These are phyloP conservation scores for Graphilbum ipis-grandicollis DNA, from an alignment of 2,329 filamentous ascomycete genomes.

Conservation along the genomic window DNA sequence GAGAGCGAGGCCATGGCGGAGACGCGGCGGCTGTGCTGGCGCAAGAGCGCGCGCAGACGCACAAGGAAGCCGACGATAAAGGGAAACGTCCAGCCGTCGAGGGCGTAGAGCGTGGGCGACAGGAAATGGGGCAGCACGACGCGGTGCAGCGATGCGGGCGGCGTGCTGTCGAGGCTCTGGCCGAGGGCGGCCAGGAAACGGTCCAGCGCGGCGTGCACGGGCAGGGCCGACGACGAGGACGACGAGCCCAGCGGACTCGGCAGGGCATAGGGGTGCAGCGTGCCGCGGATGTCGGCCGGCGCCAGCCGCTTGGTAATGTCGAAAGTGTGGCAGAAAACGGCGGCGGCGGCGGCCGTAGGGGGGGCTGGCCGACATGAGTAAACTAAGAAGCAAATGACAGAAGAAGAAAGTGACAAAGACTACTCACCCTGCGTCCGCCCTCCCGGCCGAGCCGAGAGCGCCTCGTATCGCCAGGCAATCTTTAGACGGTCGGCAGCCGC, in stretches of 20 bases:
- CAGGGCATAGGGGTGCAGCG: constrained; percentile 31
- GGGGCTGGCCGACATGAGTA: no score
- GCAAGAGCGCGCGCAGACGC: constrained; percentile 55
- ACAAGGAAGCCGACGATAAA: constrained; percentile 71
- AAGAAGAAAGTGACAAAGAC: not conserved
- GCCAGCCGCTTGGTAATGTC: constrained; percentile 50
- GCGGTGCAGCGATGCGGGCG: constrained; percentile 52
- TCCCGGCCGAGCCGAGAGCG: constrained; percentile 27
- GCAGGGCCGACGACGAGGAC: constrained; percentile 3
- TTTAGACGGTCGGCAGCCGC: constrained; percentile 67
- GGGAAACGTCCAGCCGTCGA: constrained; percentile 49
- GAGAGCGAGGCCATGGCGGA: constrained; percentile 65
- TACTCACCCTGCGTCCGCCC: not conserved
- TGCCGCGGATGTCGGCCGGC: constrained; percentile 28
- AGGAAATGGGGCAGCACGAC: constrained; percentile 73
- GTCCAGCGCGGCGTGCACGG: constrained; percentile 35
- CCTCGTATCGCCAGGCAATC: constrained; percentile 96
- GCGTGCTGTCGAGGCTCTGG: constrained; percentile 35
- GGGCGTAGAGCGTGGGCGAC: constrained; percentile 69
- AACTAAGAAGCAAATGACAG: no score
- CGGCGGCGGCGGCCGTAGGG: no score
- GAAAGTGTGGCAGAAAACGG: constrained; percentile 54
- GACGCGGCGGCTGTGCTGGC: constrained; percentile 44
- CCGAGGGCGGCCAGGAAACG: constrained; percentile 43
- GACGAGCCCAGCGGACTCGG: constrained; percentile 21